Evolutionary conservation across 192 early-diverging fungal genomes (phyloP), one percentile per base, ranked within the genome.

Genomic region (Backusella westeae): DNA sequence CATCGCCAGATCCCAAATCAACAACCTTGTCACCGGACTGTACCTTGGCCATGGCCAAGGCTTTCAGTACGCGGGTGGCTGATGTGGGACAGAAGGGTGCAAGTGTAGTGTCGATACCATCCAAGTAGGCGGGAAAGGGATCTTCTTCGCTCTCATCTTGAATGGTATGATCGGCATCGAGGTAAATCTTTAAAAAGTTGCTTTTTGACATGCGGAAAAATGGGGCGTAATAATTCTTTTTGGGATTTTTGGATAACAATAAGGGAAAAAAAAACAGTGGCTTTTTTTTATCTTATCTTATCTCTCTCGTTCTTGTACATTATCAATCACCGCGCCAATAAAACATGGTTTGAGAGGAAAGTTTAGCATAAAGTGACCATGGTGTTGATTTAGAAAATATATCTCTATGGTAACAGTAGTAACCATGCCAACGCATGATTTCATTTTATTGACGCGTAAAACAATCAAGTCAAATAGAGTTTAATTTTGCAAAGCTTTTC

Each of bases 1-100:
- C 89, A 74, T 90, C 89, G 19, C 89, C 89, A 42, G 86, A 89
- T 3, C 89, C 88, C n/a, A 90, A 80, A 74, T 90, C 89, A 4
- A 90, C 49, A 1, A 90, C 72, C 19, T 59, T 69, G 69, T 90
- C 89, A 8, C 44, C 23, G 1, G 77, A 10, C n/a, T 36, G 41
- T 15, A 87, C 75, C 14, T 79, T 44, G 19, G 81, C 89, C 85
- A 90, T 80, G 10, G 73, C 67, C 15, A 90, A 67, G 4, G 87
- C 84, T 15, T 82, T 34, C 21, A 82, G 71, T 53, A 90, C 88
- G 42, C 88, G 82, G 23, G 66, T 74, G 19, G 86, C 78, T 17
- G 88, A 89, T 6, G 89, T 89, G 3, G 87, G 89, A 78, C 86
- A 86, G 67, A 85, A 88, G 4, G 89, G 89, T 17, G 85, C 89